Evolutionary conservation across 2,329 filamentous ascomycete genomes (phyloP), one percentile per base, ranked within the genome.

Genomic region (Aspergillus pseudoterreus): DNA sequence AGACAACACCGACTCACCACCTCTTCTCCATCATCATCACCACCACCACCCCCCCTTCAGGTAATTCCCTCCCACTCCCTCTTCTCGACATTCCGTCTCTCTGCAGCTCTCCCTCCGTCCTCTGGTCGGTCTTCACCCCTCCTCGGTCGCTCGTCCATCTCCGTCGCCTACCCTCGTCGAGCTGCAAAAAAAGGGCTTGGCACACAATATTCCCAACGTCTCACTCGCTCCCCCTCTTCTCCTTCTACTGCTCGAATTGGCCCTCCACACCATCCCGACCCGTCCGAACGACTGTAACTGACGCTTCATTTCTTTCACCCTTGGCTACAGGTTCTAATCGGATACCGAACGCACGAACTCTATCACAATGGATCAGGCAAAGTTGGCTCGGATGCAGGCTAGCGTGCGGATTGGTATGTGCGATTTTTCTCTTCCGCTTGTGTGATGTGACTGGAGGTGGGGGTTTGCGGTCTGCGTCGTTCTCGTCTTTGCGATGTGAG

Each of bases 351-450:
- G 45, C 53, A 43, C 46, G 49, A 55, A 49, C 27, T 68, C 64
- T 69, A 68, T 72, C 71, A 79, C 66, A 64, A 84, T 85, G 82
- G 82, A 85, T 80, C 76, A 80, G 68, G 82, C 82, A 72, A 85
- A 85, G 79, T 74, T 85, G 69, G 81, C 81, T 71, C 82, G 75
- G 72, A 81, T 85, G 80, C 82, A 85, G 75, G 77, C 79, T 75
- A 81, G 80, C 66, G 81, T 82, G 71, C 81, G 82, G 73, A 89
- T 86, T 77, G 87, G 87, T 89, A 83, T 67, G 86, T 83, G 38
- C 39, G 15, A 17, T 51, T 51, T 55, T 52, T 51, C 17, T 52
- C 17, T 52, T 54, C 48, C 49, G 19, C 36, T 51, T 45, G 17
- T 42, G 46, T 22, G 38, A 33, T 44, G 58, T 50, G 46, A 45